Evolutionary conservation across 768 basidiomycete genomes (phyloP), one percentile per base, ranked within the genome.

Genomic region (Heimioporus sp.): DNA sequence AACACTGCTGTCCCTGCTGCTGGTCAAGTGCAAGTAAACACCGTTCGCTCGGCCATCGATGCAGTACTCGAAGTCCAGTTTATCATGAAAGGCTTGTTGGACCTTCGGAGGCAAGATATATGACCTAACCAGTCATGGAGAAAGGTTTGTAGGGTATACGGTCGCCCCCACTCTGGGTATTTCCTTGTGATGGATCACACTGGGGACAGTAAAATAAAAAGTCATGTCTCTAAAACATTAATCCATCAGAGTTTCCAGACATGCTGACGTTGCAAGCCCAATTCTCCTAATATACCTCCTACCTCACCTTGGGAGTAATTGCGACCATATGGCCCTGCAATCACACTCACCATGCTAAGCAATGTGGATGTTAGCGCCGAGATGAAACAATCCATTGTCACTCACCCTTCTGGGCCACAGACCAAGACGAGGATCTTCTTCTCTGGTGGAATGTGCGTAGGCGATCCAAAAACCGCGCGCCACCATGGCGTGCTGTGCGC

Each of bases 371-470:
- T 30, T 41, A 9, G 30, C 9, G 40, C 4, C 11, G 16, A 36
- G 10, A 41, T 19, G 10, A 38, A 34, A 56, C 35, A 0, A 30
- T 49, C 48, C 2, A 19, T 51, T 21, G 68, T 82, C 60, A 68
- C 85, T 61, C 67, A 92, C 91, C 77, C 76, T 54, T 92, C 87
- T n/a, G 91, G 92, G 24, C 91, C 91, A 67, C 88, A 93, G 4
- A 93, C 80, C 12, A 93, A 68, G 63, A 92, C 86, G 50, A 92
- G 64, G 7, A 76, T 69, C 41, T 72, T 80, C 58, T 74, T 79
- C 48, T 67, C 67, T 44, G 59, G 55, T 32, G 49, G 12, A 24
- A 37, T 38, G 10, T 49, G 40, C 31, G 52, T 21, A 52, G 58
- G 45, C 40, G 32, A 19, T 12, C 46, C 53, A 40, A 64, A 66